These are phyloP conservation scores for Rubus idaeus DNA, from an alignment of 306 rosid species.

Conservation along the genomic window DNA sequence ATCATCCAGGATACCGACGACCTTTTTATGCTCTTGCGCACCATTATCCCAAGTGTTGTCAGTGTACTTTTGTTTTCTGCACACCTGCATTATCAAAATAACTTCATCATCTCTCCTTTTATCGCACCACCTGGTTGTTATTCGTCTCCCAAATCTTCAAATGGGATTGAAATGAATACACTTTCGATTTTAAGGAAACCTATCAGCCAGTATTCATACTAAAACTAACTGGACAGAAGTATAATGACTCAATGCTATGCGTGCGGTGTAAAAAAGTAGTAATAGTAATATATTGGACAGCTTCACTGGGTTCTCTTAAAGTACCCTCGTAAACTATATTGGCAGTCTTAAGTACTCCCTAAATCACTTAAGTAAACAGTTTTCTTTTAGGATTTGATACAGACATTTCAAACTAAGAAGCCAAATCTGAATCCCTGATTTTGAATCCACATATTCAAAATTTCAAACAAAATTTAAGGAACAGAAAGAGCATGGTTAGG, in stretches of 20 bases:
- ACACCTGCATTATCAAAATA: conserved; percentile 48
- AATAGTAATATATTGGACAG: neutral
- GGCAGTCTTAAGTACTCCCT: neutral
- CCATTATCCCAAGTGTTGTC: conserved; percentile 32
- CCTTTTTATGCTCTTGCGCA: conserved; percentile 38
- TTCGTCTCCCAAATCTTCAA: neutral
- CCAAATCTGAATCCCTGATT: neutral
- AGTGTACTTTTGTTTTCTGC: conserved; percentile 57
- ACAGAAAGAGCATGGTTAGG: neutral
- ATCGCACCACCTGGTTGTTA: neutral
- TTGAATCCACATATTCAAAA: neutral
- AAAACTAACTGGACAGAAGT: neutral
- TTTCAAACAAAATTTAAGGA: neutral
- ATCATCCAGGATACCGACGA: conserved; percentile 31
- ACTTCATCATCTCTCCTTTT: neutral
- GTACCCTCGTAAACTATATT: neutral
- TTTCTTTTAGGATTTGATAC: neutral
- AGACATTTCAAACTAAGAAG: neutral
- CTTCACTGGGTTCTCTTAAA: neutral
- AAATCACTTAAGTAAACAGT: neutral
- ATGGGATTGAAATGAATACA: neutral
- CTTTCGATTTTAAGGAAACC: neutral
- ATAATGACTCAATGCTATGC: neutral
- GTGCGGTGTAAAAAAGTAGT: neutral
- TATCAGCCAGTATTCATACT: neutral